A percentile compares a stretch with the other conserved stretches of the same genome.
Evolutionary conservation across 805 yeast species (phyloP).

Genomic region (Ogataea sp.): DNA sequence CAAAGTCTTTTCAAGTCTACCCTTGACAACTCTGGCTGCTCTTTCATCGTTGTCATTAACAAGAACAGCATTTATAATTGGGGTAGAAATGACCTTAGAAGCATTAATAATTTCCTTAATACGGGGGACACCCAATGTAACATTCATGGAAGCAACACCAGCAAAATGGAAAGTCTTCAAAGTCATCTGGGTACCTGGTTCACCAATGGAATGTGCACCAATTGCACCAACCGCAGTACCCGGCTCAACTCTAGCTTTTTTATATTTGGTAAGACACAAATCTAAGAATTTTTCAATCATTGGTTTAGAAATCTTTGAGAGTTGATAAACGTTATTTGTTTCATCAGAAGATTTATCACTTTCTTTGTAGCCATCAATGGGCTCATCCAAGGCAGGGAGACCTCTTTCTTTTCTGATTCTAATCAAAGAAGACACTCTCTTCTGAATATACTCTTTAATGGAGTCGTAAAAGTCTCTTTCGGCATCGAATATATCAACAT

Average conservation of each 20-base stretch:
- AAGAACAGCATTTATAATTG: slow-evolving; percentile 88
- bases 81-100: slow-evolving; percentile 89
- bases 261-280: slow-evolving; percentile 74
- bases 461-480: slow-evolving; percentile 80
- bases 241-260: slow-evolving; percentile 90
- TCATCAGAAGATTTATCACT: slow-evolving; percentile 5
- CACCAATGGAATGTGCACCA: slow-evolving; percentile 99
- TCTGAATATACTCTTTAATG: slow-evolving; percentile 51
- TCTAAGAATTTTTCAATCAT: slow-evolving; percentile 61
- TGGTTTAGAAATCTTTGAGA: slow-evolving; percentile 54
- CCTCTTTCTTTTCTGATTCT: slow-evolving; percentile 46
- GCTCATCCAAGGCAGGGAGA: slow-evolving; percentile 16
- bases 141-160: slow-evolving; percentile 99
- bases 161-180: slow-evolving; percentile 77
- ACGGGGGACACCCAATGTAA: slow-evolving; percentile 98
- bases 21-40: slow-evolving; percentile 98
- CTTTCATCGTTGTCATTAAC: slow-evolving; percentile 93
- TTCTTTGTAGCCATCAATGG: no score
- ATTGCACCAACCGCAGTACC: slow-evolving; percentile 99
- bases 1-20: slow-evolving; percentile 89
- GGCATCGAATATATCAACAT: slow-evolving; percentile 79
- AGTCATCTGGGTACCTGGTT: slow-evolving; percentile 99
- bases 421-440: slow-evolving; percentile 52
- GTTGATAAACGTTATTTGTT: slow-evolving; percentile 49
- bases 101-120: slow-evolving; percentile 98